phyloP scores from a whole-genome alignment of 2,329 filamentous ascomycete species.

The Bertia moriformis region DNA sequence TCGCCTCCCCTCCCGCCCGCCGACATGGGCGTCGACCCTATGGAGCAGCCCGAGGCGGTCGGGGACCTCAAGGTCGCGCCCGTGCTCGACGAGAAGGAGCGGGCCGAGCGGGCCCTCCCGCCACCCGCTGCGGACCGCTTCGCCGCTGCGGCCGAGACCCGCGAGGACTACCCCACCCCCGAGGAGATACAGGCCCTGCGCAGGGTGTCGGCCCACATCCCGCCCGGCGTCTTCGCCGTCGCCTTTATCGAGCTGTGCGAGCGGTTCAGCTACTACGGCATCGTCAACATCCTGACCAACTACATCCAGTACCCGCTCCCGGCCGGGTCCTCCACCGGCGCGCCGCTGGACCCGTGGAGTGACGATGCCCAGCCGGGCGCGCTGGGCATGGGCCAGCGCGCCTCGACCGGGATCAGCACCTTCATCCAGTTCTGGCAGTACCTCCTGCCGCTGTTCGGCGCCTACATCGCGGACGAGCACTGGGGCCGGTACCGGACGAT shows the following conservation, averaged over 20 bases:
- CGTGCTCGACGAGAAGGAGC: not conserved
- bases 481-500: slow-evolving; percentile 63
- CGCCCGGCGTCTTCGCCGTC: slow-evolving; percentile 44
- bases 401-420: slow-evolving; percentile 28
- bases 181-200: slow-evolving; percentile 35
- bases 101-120: not conserved
- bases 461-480: slow-evolving; percentile 52
- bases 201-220: slow-evolving; percentile 40
- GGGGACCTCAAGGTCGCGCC: not conserved
- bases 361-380: slow-evolving; percentile 28
- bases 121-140: not conserved
- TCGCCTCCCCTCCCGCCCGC: too few species aligned
- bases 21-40: not conserved
- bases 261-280: slow-evolving; percentile 66
- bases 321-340: slow-evolving; percentile 34
- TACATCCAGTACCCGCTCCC: slow-evolving; percentile 44
- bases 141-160: slow-evolving; percentile 3
- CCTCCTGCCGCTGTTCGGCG: slow-evolving; percentile 40
- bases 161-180: slow-evolving; percentile 23
- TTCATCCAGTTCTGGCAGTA: slow-evolving; percentile 51
- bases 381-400: slow-evolving; percentile 40
- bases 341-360: slow-evolving; percentile 14
- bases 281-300: slow-evolving; percentile 39
- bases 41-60: not conserved
- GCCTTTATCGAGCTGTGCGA: slow-evolving; percentile 60